Evolutionary conservation across 2,329 filamentous ascomycete genomes (phyloP), one percentile per base, ranked within the genome.

Genomic region (Microdochium paspali): DNA sequence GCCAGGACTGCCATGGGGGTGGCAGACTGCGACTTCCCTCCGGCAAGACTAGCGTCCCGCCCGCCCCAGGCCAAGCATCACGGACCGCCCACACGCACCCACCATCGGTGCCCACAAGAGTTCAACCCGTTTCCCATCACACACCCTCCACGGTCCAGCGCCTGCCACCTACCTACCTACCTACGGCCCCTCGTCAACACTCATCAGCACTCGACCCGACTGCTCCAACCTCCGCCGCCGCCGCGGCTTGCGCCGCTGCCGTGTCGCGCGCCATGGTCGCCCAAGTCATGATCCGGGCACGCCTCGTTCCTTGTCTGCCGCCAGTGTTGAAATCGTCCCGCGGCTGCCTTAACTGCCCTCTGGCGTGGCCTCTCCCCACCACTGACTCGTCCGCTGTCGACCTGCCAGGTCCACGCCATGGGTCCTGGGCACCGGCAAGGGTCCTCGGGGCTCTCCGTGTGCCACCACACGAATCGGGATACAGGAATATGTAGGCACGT

Each of bases 391-490:
- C 31, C 31, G 31, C 31, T 35, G 31, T 18, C 31, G 15, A 15
- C 6, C 31, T 15, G 31, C 31, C 13, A 18, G 35, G 18, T 40
- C 6, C 18, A 9, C 35, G 23, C 35, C 15, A 21, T 21, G 35
- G 35, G 13, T 18, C 15, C 35, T 21, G 35, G 6, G 15, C 6
- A 9, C 53, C 53, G 52, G 53, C 53, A 49, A 48, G 48, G 45
- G 47, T 53, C 53, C 53, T 64, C 65, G 66, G 69, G 67, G 65
- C 65, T 68, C 64, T 66, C 66, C 63, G 64, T 64, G 61, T 64
- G 62, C 66, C 67, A 67, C 67, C 68, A 60, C 67, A 68, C 61
- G 67, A 58, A 66, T 71, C 68, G 69, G 69, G 67, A 71, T 68
- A n/a, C 71, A 72, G 23, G 18, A 7, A 20, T 20, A n/a, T 15